Evolutionary conservation across 2,329 filamentous ascomycete genomes (phyloP).

Genomic region (Microsporum audouinii): DNA sequence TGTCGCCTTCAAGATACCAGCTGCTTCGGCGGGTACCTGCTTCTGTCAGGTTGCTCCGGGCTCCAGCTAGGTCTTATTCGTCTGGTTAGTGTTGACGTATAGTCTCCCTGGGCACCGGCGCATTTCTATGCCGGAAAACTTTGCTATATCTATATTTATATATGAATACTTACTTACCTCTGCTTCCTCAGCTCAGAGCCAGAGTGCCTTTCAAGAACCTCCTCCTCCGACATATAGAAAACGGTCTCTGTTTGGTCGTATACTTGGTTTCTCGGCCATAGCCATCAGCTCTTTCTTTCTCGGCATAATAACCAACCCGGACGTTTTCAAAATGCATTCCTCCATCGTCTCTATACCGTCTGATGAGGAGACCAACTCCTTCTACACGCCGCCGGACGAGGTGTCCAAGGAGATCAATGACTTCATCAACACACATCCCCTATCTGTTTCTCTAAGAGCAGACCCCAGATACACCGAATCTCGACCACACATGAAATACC

Average conservation of each 20-base stretch:
- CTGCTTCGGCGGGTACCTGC: not conserved
- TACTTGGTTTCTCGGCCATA: constrained; percentile 28
- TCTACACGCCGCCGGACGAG: constrained; percentile 51
- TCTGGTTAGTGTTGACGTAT: constrained; percentile 6
- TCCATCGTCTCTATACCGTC: constrained; percentile 39
- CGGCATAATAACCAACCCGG: constrained; percentile 22
- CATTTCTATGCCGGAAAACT: constrained; percentile 1
- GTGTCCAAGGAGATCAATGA: constrained; percentile 51
- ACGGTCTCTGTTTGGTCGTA: constrained; percentile 24
- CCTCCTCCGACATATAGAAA: constrained; percentile 14
- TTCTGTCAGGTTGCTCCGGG: not conserved
- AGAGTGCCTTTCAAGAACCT: not conserved
- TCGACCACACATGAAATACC: constrained; percentile 79
- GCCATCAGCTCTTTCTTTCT: constrained; percentile 25
- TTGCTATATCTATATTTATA: not conserved
- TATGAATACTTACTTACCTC: not conserved
- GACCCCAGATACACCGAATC: constrained; percentile 60
- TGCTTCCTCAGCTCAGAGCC: not conserved
- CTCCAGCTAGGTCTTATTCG: constrained; percentile 7
- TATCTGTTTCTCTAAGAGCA: constrained; percentile 57
- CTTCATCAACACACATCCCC: constrained; percentile 61
- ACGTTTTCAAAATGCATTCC: constrained; percentile 20
- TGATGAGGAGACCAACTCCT: constrained; percentile 60
- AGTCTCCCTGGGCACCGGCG: not conserved
- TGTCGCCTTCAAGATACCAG: not conserved